Conservation (phyloP, 2,329 filamentous ascomycete species). For the Coniosporium tulheliwenetii region DNA sequence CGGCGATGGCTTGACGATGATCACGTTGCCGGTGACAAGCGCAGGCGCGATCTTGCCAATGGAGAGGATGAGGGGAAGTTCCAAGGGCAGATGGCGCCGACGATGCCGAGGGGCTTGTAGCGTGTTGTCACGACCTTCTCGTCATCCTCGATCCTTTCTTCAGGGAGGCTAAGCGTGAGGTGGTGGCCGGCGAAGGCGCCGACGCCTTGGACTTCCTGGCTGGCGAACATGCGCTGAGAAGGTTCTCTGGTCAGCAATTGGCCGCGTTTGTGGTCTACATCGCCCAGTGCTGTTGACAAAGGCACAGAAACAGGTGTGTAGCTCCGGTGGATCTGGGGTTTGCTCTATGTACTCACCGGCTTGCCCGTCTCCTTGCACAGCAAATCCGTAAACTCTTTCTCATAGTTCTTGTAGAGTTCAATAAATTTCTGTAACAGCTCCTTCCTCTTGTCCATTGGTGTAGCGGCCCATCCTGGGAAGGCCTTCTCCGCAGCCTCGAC, state of each 20-base stretch:
- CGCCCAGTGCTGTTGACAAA: neutral
- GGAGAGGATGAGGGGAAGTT: constrained; percentile 37
- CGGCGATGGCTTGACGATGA: constrained; percentile 25
- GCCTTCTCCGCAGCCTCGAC: constrained; percentile 19
- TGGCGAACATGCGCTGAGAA: constrained; percentile 22
- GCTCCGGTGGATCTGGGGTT: no score
- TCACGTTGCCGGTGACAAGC: constrained; percentile 32
- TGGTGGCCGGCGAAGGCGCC: constrained; percentile 22
- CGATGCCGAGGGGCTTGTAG: constrained; percentile 32
- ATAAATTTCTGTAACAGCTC: constrained; percentile 16
- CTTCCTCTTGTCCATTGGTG: constrained; percentile 19
- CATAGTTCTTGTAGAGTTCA: constrained; percentile 15
- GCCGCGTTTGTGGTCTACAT: neutral
- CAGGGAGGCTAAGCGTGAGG: constrained; percentile 16
- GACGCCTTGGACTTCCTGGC: constrained; percentile 21
- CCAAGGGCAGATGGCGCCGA: constrained; percentile 29
- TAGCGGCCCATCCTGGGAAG: constrained; percentile 17
- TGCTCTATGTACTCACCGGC: constrained; percentile 13
- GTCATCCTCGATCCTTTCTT: constrained; percentile 27
- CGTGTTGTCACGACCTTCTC: constrained; percentile 30
- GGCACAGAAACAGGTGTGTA: constrained; percentile 2
- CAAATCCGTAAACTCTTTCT: constrained; percentile 18
- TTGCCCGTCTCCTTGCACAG: constrained; percentile 22
- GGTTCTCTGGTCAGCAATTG: neutral
- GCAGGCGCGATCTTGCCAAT: constrained; percentile 41